Base-by-base conservation (phyloP, 495 filamentous ascomycete genomes). In the Jackrogersella multiformis region DNA sequence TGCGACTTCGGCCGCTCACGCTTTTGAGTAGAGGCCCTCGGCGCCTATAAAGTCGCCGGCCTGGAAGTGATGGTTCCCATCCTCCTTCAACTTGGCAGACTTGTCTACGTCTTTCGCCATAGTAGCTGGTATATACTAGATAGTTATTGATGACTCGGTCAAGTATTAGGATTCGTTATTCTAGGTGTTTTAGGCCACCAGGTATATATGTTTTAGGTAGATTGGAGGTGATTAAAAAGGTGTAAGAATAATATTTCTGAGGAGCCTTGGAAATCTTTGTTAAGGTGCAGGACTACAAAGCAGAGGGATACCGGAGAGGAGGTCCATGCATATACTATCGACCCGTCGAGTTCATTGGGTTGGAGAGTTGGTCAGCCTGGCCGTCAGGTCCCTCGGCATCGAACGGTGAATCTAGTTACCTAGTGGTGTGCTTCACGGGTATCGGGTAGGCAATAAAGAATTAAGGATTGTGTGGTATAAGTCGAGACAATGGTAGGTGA, bases 21-120 rank as follows among this genome's bases (percentile, higher is more conserved):
- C 94, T 82, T 95, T 89, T 9, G 91, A 92, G 78, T 94, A 98
- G 56, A 87, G 79, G 18, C 85, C 84, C 68, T 97, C 93, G 28
- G 94, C 94, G 26, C 81, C 84, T 20, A 72, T 78, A 74, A 85
- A 97, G 69, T 97, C 89, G 66, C 88, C 88, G 7, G 77, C 74
- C 69, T 88, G 85, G 78, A 86, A 93, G 75, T 85, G 82, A 48
- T 79, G 74, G 65, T 90, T 90, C 20, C 88, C 88, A 60, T 87
- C 81, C 28, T 88, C 84, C 74, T 87, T 89, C 49, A 84, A 76
- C 41, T 72, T 66, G 1, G 66, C 56, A 12, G 82, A 77, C 56
- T 62, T 77, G 26, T 66, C 64, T 36, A 26, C 36, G 30, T 73
- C 63, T 24, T 38, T 61, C 12, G 36, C 36, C 72, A 72, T 72